A percentile compares a stretch with the other conserved stretches of the same genome.
These are phyloP conservation scores for Exidia glandulosa DNA, from an alignment of 768 basidiomycete genomes.

Conservation along the genomic window DNA sequence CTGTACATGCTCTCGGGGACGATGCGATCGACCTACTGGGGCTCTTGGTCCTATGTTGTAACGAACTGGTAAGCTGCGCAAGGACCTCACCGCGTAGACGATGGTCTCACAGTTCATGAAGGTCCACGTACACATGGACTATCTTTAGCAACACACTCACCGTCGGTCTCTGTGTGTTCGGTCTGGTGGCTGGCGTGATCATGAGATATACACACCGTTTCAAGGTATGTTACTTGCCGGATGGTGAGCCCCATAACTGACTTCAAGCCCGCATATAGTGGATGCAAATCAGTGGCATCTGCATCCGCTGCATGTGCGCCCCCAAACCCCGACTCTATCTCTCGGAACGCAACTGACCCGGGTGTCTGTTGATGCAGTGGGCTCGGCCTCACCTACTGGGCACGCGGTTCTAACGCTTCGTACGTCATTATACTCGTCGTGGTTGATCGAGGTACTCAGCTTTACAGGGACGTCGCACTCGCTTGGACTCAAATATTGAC, in stretches of 20 bases:
- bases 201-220: conserved; percentile 33
- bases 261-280: no score
- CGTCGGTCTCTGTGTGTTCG: conserved; percentile 36
- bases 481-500: no score
- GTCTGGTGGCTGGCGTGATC: conserved; percentile 34
- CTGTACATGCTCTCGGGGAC: conserved; percentile 11
- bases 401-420: no score
- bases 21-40: conserved; percentile 6
- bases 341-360: background rate
- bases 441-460: background rate
- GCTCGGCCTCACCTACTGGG: no score
- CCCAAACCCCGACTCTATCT: no score
- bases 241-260: no score
- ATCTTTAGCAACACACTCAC: conserved; percentile 30
- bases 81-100: conserved; percentile 19
- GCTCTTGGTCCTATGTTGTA: conserved; percentile 17
- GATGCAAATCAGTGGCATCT: no score
- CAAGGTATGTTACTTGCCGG: no score
- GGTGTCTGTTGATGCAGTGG: no score
- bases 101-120: background rate
- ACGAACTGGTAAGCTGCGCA: conserved; percentile 5
- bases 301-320: no score
- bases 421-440: no score
- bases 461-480: background rate
- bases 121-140: conserved; percentile 11